Conservation (phyloP, 345 rosid genomes). For the Euphorbia pulcherrima region DNA sequence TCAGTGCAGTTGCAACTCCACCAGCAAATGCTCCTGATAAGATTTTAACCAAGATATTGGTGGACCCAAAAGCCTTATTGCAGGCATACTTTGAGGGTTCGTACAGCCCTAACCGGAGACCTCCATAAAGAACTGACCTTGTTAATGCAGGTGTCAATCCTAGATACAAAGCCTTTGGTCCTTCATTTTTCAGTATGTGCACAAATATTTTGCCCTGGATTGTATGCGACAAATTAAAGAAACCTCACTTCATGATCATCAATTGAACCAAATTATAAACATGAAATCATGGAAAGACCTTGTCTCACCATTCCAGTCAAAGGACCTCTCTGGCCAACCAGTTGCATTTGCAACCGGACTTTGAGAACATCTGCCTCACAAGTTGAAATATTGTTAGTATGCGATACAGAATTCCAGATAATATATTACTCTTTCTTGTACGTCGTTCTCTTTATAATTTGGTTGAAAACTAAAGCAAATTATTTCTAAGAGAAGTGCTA, state of each 20-base stretch:
- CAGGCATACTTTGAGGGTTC: constrained; percentile 79
- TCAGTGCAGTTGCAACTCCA: constrained; percentile 66
- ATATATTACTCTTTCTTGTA: no score
- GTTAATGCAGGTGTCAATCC: constrained; percentile 74
- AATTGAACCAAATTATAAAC: constrained; percentile 8
- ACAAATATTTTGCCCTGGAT: constrained; percentile 49
- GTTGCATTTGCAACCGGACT: constrained; percentile 92
- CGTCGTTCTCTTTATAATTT: background rate
- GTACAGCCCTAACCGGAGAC: constrained; percentile 79
- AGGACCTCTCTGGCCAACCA: constrained; percentile 73
- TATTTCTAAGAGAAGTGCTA: background rate
- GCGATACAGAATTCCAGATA: background rate
- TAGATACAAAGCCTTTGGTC: constrained; percentile 60
- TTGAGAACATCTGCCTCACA: constrained; percentile 70
- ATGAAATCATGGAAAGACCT: constrained; percentile 5
- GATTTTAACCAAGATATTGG: constrained; percentile 66
- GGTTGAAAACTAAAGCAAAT: no score
- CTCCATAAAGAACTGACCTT: constrained; percentile 82
- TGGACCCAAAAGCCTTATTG: constrained; percentile 69
- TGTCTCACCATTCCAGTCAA: constrained; percentile 68
- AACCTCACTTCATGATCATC: constrained; percentile 10
- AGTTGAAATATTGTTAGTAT: constrained; percentile 2
- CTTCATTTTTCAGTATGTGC: constrained; percentile 60
- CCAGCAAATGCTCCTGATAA: constrained; percentile 85
- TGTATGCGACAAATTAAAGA: background rate